phyloP scores from a whole-genome alignment of 2,329 filamentous ascomycete species.

The Curvularia sp. region DNA sequence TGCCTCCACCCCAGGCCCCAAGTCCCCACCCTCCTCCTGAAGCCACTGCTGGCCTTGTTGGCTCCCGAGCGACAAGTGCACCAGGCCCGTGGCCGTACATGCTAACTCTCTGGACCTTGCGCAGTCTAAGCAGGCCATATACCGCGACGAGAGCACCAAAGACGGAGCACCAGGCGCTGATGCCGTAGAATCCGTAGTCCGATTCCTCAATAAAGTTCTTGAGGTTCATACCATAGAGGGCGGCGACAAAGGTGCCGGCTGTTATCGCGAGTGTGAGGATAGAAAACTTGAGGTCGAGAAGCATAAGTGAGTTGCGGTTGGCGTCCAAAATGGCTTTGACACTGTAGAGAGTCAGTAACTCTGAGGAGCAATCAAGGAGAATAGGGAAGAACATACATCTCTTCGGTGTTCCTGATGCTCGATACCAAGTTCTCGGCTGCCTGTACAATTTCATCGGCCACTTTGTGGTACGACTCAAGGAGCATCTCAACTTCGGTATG shows the following conservation, averaged over 20 bases:
- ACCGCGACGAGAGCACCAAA: slow-evolving; percentile 80
- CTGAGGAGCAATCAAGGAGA: not conserved
- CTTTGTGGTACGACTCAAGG: slow-evolving; percentile 95
- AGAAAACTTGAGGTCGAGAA: slow-evolving; percentile 94
- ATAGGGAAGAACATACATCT: slow-evolving; percentile 74
- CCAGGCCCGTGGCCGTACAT: slow-evolving; percentile 70
- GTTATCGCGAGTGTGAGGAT: slow-evolving; percentile 94
- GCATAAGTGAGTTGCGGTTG: slow-evolving; percentile 97
- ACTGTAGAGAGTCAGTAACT: slow-evolving; percentile 56
- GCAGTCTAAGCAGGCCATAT: slow-evolving; percentile 83
- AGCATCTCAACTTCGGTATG: slow-evolving; percentile 98
- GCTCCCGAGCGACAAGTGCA: slow-evolving; percentile 27
- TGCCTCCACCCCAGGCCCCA: slow-evolving; percentile 41
- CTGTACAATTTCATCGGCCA: slow-evolving; percentile 97
- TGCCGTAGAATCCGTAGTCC: slow-evolving; percentile 79
- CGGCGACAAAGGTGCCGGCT: slow-evolving; percentile 91
- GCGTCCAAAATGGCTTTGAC: slow-evolving; percentile 97
- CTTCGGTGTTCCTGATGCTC: slow-evolving; percentile 96
- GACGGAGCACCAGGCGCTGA: slow-evolving; percentile 73
- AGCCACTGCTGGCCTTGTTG: slow-evolving; percentile 8
- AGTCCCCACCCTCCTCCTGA: slow-evolving; percentile 34
- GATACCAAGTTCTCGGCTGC: slow-evolving; percentile 91
- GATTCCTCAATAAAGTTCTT: slow-evolving; percentile 99
- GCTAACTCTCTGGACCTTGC: slow-evolving; percentile 84
- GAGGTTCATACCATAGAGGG: slow-evolving; percentile 99